Conservation (phyloP, 2,329 filamentous ascomycete genomes). For the Colletotrichum caudatum region DNA sequence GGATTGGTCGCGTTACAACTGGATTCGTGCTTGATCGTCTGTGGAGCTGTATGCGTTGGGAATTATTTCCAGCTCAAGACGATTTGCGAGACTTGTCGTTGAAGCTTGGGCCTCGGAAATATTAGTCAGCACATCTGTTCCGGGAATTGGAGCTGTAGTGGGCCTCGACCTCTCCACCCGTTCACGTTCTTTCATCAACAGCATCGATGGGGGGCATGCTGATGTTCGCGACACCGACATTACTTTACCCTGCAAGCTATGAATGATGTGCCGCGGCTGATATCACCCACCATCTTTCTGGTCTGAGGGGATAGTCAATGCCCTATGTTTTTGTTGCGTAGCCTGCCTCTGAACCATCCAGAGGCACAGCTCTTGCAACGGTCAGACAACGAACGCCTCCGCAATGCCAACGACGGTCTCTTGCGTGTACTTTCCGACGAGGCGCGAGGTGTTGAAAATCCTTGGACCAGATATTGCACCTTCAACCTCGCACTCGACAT, state of each 20-base stretch:
- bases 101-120: neutral
- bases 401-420: slow-evolving; percentile 57
- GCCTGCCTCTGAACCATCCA: slow-evolving; percentile 49
- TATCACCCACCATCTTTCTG: neutral
- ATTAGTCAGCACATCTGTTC: slow-evolving; percentile 7
- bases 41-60: neutral
- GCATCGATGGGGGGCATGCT: neutral
- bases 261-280: neutral
- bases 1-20: neutral
- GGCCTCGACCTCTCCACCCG: neutral
- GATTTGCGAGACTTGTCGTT: neutral
- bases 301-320: neutral
- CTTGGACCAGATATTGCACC: slow-evolving; percentile 59
- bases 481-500: slow-evolving; percentile 56
- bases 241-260: neutral
- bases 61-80: neutral
- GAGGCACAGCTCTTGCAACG: slow-evolving; percentile 54
- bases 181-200: neutral
- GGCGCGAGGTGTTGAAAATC: slow-evolving; percentile 53
- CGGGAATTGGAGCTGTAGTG: neutral
- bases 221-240: neutral
- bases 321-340: too few relatives aligned
- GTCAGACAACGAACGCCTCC: slow-evolving; percentile 56
- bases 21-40: neutral
- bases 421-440: slow-evolving; percentile 59